A percentile compares a stretch with the other conserved stretches of the same genome.
Conservation (phyloP, 2,329 filamentous ascomycete genomes). For the Aureobasidium sp. region DNA sequence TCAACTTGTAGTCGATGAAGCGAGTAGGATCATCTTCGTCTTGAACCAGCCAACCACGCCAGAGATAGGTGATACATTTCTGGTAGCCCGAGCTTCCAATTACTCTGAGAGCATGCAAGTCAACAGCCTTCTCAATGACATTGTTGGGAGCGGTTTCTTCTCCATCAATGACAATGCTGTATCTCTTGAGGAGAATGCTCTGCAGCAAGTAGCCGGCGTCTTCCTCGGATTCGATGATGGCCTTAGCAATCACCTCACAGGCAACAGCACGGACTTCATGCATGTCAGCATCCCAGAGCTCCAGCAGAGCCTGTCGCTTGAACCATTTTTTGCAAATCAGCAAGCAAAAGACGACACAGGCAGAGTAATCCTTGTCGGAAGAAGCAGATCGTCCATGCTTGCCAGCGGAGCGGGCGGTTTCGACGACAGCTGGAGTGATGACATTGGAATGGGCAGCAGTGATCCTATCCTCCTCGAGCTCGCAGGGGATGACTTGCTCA, state of each 20-base stretch:
- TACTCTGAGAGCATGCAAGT: conserved; percentile 78
- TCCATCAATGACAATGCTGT: conserved; percentile 68
- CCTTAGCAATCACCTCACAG: conserved; percentile 87
- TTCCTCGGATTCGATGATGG: conserved; percentile 74
- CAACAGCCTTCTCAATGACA: conserved; percentile 86
- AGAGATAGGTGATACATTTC: conserved; percentile 86
- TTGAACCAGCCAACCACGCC: conserved; percentile 95
- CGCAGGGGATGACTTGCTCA: conserved; percentile 81
- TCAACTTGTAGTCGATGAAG: conserved; percentile 80
- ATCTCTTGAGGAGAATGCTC: conserved; percentile 75
- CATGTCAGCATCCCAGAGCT: conserved; percentile 88
- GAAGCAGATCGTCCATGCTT: conserved; percentile 19
- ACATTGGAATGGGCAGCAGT: conserved; percentile 75
- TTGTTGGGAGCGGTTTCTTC: conserved; percentile 69
- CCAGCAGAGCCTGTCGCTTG: conserved; percentile 63
- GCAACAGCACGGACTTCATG: conserved; percentile 70
- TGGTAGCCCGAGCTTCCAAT: conserved; percentile 94
- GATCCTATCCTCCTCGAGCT: conserved; percentile 67
- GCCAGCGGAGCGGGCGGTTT: conserved; percentile 74
- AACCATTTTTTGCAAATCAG: conserved; percentile 71
- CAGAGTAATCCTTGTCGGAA: conserved; percentile 47
- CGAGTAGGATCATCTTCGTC: conserved; percentile 83
- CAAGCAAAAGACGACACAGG: conserved; percentile 78
- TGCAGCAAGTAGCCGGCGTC: conserved; percentile 71
- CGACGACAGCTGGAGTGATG: conserved; percentile 70